Percentiles rank a stretch among this genome's conserved stretches.
phyloP scores from a whole-genome alignment of 345 rosid species.

The Boechera retrofracta region DNA sequence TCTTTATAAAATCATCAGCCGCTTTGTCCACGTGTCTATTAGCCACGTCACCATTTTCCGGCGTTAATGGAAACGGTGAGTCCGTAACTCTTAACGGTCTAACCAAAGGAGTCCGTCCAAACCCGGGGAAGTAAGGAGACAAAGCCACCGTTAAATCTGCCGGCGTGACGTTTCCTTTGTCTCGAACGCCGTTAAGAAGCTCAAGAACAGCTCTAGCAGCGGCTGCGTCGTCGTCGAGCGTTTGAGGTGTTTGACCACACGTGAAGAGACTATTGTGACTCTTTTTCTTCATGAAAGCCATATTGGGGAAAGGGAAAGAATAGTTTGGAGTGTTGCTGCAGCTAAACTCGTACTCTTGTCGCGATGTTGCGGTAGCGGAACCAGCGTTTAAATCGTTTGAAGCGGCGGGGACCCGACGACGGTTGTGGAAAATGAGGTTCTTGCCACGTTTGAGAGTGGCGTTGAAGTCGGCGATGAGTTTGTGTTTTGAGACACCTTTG shows the following conservation, averaged over 20 bases:
- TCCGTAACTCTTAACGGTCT: conserved; percentile 89
- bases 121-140: conserved; percentile 81
- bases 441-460: conserved; percentile 82
- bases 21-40: conserved; percentile 65
- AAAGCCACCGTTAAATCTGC: conserved; percentile 64
- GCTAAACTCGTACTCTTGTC: conserved; percentile 87
- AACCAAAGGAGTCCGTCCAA: conserved; percentile 76
- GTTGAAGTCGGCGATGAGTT: conserved; percentile 72
- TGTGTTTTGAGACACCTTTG: conserved; percentile 67
- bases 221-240: conserved; percentile 60
- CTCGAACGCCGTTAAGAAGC: conserved; percentile 54
- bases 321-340: conserved; percentile 88
- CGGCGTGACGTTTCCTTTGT: conserved; percentile 39
- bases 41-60: conserved; percentile 56
- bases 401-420: conserved; percentile 42
- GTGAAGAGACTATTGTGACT: conserved; percentile 55
- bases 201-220: conserved; percentile 64
- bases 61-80: conserved; percentile 84
- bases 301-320: conserved; percentile 51
- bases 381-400: conserved; percentile 19
- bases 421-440: conserved; percentile 64
- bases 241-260: conserved; percentile 66
- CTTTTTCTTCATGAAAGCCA: conserved; percentile 49
- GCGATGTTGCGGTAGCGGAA: conserved; percentile 43
- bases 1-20: conserved; percentile 86